Evolutionary conservation across 2,329 filamentous ascomycete species (phyloP).

Genomic region (Penicillium occitanis): DNA sequence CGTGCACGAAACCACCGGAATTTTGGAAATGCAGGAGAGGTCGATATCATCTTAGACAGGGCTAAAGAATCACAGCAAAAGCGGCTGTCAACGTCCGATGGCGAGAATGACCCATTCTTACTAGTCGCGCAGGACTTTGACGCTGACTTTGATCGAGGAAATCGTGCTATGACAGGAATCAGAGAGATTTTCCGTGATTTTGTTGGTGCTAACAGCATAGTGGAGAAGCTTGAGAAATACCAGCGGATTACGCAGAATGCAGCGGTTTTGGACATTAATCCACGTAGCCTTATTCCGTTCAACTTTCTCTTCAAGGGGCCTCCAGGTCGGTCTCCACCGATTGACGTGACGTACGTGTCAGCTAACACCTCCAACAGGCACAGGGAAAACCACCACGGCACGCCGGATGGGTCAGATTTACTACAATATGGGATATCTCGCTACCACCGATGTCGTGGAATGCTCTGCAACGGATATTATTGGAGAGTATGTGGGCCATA

Average conservation of each 20-base stretch:
- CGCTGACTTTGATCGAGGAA: conserved; percentile 56
- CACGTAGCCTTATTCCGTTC: conserved; percentile 61
- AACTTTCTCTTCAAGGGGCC: conserved; percentile 68
- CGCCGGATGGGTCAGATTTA: conserved; percentile 73
- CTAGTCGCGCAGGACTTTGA: conserved; percentile 54
- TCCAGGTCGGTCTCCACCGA: conserved; percentile 50
- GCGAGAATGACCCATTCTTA: conserved; percentile 22
- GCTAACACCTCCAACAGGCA: conserved; percentile 34
- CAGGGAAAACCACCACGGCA: conserved; percentile 72
- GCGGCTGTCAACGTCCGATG: conserved; percentile 31
- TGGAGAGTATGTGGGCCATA: conserved; percentile 68
- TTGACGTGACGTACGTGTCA: neutral
- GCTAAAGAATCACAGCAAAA: conserved; percentile 57
- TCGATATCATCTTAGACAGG: conserved; percentile 65
- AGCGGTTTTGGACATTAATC: conserved; percentile 55
- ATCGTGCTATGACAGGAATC: conserved; percentile 52
- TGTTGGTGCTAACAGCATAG: conserved; percentile 58
- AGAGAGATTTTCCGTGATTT: conserved; percentile 57
- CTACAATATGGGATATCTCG: conserved; percentile 71
- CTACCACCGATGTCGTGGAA: conserved; percentile 60
- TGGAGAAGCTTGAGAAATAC: conserved; percentile 56
- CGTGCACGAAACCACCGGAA: conserved; percentile 63
- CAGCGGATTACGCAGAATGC: conserved; percentile 55
- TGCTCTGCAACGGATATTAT: conserved; percentile 68
- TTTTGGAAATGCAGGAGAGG: conserved; percentile 72